Evolutionary conservation across 1,284 basidiomycete species (phyloP), one percentile per base, ranked within the genome.

Genomic region (Chiua sp.): DNA sequence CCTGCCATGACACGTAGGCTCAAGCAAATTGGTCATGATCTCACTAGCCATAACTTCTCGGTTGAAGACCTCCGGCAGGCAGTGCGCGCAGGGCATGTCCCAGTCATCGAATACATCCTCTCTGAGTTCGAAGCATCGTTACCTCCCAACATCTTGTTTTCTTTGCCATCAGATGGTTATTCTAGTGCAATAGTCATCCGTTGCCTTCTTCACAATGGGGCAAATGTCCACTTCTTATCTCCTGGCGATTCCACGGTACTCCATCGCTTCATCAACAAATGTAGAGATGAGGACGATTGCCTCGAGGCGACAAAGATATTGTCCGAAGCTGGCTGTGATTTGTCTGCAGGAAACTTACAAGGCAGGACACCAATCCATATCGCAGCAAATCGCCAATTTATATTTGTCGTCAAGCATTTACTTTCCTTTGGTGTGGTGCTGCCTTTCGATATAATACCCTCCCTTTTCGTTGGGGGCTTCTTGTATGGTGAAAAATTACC

Each of bases 311-410:
- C 53, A 7, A 26, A 22, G 11, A n/a, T 26, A 12, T 51, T 65
- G 3, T 4, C 56, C 1, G 26, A 46, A n/a, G 65, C 48, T 6
- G 63, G 59, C n/a, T 66, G 65, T 23, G 35, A 51, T 53, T 51
- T 49, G 18, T 63, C 33, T 7, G 1, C 22, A 8, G 18, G 3
- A 13, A 63, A 66, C 15, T 30, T 51, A 7, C 15, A 3, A 33
- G 63, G 51, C 3, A 10, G 53, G 46, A 59, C 63, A 2, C 57
- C 64, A 0, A 54, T n/a, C n/a, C n/a, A n/a, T n/a, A n/a, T n/a
- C n/a, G n/a, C n/a, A n/a, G n/a, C n/a, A n/a, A n/a, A n/a, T 1
- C 3, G 2, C 2, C 37, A 47, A 22, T 35, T 33, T 12, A 1
- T 18, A 2, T 44, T 51, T 3, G 5, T 56, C 2, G 37, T 12